phyloP scores from a whole-genome alignment of 345 rosid genomes.

The Eucalyptus coolabah region DNA sequence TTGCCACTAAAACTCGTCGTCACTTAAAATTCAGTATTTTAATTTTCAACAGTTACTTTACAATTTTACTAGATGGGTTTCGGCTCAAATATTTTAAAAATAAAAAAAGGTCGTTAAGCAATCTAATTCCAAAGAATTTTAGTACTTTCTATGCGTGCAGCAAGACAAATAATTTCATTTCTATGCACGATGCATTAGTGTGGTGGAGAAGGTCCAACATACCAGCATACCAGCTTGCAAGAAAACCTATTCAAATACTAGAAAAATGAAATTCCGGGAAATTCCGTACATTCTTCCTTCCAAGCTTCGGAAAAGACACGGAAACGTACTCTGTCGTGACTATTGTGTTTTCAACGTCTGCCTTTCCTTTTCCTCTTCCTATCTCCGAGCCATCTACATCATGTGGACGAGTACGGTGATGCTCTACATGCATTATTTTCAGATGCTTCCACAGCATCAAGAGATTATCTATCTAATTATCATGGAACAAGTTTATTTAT shows the following conservation, averaged over 20 bases:
- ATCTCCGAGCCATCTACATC: background rate
- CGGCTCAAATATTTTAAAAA: background rate
- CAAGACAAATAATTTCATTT: background rate
- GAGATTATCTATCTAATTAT: background rate
- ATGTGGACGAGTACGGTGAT: background rate
- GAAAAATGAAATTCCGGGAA: background rate
- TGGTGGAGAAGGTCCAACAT: background rate
- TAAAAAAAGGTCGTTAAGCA: background rate
- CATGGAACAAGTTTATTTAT: background rate
- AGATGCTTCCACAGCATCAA: background rate
- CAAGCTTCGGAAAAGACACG: background rate
- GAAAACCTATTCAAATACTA: background rate
- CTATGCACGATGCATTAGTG: background rate
- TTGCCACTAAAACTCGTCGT: no score
- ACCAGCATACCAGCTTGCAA: background rate
- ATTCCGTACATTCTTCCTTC: background rate
- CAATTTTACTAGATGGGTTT: background rate
- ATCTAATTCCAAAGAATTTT: background rate
- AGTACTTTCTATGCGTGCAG: background rate
- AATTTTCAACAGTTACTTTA: background rate
- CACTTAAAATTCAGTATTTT: background rate
- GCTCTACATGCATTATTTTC: background rate
- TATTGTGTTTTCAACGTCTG: background rate
- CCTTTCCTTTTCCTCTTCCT: background rate
- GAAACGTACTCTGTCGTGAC: background rate